Percentiles rank a stretch among this genome's conserved stretches.
phyloP scores from a whole-genome alignment of 2,329 filamentous ascomycete species.

The Colletotrichum musicola region DNA sequence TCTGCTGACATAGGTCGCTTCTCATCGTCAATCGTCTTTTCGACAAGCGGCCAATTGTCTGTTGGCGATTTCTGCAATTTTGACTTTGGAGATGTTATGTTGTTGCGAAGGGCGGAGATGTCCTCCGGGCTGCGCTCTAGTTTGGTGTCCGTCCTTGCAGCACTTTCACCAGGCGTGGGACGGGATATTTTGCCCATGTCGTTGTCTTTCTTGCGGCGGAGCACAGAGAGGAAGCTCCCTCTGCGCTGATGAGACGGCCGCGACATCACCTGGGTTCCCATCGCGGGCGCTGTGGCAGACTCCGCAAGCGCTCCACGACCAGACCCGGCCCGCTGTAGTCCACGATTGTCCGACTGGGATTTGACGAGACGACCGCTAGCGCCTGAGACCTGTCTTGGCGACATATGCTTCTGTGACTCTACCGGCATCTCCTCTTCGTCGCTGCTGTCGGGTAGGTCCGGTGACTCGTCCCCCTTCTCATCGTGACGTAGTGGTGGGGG shows the following conservation, averaged over 20 bases:
- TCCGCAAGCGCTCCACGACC: constrained; percentile 52
- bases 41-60: constrained; percentile 63
- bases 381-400: constrained; percentile 34
- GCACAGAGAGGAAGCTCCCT: constrained; percentile 67
- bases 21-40: constrained; percentile 42
- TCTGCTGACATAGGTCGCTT: constrained; percentile 52
- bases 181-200: constrained; percentile 67
- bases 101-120: constrained; percentile 59
- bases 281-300: constrained; percentile 41
- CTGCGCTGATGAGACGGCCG: constrained; percentile 53
- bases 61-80: constrained; percentile 41
- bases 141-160: constrained; percentile 71
- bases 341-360: constrained; percentile 40
- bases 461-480: constrained; percentile 63
- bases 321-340: constrained; percentile 56
- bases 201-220: constrained; percentile 74
- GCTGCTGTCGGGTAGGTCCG: constrained; percentile 72
- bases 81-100: constrained; percentile 45
- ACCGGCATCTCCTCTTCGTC: constrained; percentile 53
- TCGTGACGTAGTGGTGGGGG: constrained; percentile 50
- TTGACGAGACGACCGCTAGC: constrained; percentile 38
- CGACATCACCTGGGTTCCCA: constrained; percentile 39
- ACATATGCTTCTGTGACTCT: constrained; percentile 41
- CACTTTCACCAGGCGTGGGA: constrained; percentile 65
- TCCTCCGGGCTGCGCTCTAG: constrained; percentile 71